Conservation (phyloP, 2,329 filamentous ascomycete genomes). For the Coniella vitis region DNA sequence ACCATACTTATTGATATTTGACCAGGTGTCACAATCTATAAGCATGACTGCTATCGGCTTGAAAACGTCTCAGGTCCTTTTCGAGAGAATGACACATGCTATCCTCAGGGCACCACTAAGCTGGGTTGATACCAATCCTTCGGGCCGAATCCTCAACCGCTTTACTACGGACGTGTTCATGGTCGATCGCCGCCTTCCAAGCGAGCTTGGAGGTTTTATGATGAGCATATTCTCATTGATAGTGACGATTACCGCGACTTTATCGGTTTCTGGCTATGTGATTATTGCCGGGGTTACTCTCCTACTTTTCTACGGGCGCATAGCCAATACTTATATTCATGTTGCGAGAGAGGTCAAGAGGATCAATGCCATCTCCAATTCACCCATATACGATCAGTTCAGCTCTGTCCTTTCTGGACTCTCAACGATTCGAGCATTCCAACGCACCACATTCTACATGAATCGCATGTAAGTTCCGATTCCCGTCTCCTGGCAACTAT, state of each 20-base stretch:
- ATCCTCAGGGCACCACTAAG: conserved; percentile 33
- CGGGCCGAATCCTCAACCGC: conserved; percentile 36
- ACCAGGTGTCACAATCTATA: conserved; percentile 16
- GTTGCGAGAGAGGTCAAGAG: conserved; percentile 34
- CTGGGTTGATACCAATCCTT: conserved; percentile 34
- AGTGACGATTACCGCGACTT: conserved; percentile 29
- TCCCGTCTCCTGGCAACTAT: neutral
- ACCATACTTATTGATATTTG: neutral
- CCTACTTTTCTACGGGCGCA: conserved; percentile 26
- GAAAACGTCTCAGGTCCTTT: conserved; percentile 25
- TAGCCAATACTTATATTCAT: conserved; percentile 30
- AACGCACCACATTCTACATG: conserved; percentile 30
- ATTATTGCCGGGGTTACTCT: conserved; percentile 30
- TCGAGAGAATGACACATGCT: conserved; percentile 27
- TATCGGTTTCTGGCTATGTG: conserved; percentile 29
- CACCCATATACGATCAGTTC: conserved; percentile 37
- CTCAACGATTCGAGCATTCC: conserved; percentile 35
- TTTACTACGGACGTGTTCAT: conserved; percentile 34
- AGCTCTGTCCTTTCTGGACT: conserved; percentile 33
- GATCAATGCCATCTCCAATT: conserved; percentile 34
- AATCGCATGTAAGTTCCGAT: conserved; percentile 21
- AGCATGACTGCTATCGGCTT: conserved; percentile 25
- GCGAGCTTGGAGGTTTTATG: conserved; percentile 24
- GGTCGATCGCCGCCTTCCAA: conserved; percentile 29
- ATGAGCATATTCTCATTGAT: conserved; percentile 24